Evolutionary conservation across 768 basidiomycete genomes (phyloP).

Genomic region (Auricularia auricula-judae): DNA sequence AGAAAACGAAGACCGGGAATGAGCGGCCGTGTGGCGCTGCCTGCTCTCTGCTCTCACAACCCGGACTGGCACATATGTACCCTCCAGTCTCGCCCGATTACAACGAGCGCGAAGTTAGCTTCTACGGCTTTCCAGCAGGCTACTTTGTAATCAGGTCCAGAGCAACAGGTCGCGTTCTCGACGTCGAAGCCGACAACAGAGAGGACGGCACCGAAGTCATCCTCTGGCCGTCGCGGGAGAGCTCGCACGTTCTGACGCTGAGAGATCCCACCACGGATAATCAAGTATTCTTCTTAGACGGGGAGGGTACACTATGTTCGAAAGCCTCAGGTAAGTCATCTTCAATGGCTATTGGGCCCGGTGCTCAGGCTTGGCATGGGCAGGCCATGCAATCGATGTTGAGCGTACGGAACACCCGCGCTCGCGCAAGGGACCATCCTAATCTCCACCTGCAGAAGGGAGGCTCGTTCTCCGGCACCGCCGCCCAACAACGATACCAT

Average conservation of each 20-base stretch:
- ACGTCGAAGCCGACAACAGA: conserved; percentile 39
- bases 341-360: neutral
- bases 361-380: neutral
- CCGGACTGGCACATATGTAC: neutral
- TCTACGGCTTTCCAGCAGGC: conserved; percentile 28
- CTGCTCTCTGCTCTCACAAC: neutral
- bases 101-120: neutral
- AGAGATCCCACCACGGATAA: conserved; percentile 60
- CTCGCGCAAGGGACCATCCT: neutral
- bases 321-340: conserved; percentile 32
- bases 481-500: conserved; percentile 64
- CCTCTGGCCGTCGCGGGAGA: conserved; percentile 65
- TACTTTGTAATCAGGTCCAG: conserved; percentile 54
- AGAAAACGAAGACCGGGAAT: neutral
- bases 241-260: conserved; percentile 40
- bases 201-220: conserved; percentile 54
- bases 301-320: conserved; percentile 65
- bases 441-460: conserved; percentile 34
- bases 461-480: conserved; percentile 64
- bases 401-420: conserved; percentile 36
- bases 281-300: conserved; percentile 79
- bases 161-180: conserved; percentile 42
- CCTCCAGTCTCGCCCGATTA: neutral
- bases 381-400: conserved; percentile 70
- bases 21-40: neutral